Conservation (phyloP, 2,329 filamentous ascomycete genomes). For the Eurotiales sp. region DNA sequence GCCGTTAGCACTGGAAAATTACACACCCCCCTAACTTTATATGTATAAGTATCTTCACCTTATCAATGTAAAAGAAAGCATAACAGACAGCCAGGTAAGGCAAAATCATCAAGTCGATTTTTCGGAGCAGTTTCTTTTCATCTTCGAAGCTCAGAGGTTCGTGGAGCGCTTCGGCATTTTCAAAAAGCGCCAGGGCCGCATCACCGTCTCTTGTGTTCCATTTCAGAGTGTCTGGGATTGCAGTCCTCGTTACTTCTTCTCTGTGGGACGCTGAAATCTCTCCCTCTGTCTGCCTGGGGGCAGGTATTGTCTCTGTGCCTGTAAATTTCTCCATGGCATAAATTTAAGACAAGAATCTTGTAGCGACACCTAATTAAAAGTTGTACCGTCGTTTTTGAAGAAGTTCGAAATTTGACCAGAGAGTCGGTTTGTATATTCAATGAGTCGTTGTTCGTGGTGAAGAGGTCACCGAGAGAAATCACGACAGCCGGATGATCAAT, state of each 20-base stretch:
- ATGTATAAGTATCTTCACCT: constrained; percentile 22
- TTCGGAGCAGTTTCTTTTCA: constrained; percentile 48
- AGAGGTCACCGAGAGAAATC: no score
- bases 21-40: no score
- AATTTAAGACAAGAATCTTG: no score
- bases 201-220: constrained; percentile 42
- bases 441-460: no score
- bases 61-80: constrained; percentile 51
- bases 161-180: constrained; percentile 45
- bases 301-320: no score
- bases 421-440: no score
- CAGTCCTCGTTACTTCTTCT: constrained; percentile 13
- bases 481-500: no score
- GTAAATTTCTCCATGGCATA: no score
- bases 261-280: background rate
- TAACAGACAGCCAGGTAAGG: constrained; percentile 54
- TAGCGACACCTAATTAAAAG: no score
- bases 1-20: background rate
- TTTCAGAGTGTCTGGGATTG: constrained; percentile 22
- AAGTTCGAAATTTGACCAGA: no score
- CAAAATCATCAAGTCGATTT: constrained; percentile 59
- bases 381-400: no score
- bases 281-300: background rate
- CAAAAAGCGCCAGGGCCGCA: constrained; percentile 50
- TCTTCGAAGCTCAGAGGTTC: constrained; percentile 46